Evolutionary conservation across 495 filamentous ascomycete genomes (phyloP), one percentile per base, ranked within the genome.

Genomic region (Penicillium samsonianum): DNA sequence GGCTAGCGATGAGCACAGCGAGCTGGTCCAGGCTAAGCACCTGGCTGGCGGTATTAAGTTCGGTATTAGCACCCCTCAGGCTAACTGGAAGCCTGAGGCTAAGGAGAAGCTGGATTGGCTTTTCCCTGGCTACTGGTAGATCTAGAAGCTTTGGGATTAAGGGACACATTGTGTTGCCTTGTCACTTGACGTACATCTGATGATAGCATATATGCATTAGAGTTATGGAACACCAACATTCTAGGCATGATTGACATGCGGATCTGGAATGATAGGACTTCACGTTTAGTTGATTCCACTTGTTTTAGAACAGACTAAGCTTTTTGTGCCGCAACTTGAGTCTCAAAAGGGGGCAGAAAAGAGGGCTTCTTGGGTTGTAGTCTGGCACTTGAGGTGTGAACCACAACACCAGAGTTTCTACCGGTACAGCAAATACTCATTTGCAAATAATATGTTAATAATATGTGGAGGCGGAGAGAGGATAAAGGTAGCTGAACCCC

Each of bases 1-100:
- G 65, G 84, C 82, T 49, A 83, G 87, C 63, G 82, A 89, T 53
- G 87, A 91, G 65, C 81, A 92, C 75, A 77, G 67, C 52, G 87
- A 89, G n/a, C 71, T 92, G 54, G 84, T 97, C 19, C 71, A 80
- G 58, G 92, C 86, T n/a, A 91, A 89, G 80, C 77, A 80, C 58
- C 59, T 77, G 14, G 73, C 68, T 56, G 75, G 76, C 7, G 67
- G 69, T 19, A 73, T 89, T 62, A 86, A 87, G 73, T 90, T 89
- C 53, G 76, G 77, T 19, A 57, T 80, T 60, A 90, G 86, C 74
- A 91, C 89, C 41, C 82, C 87, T 57, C 80, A 80, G 53, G 76
- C 80, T 14, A 81, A 87, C 44, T 80, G 87, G 63, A 78, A 77
- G 38, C 77, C 79, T 1, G 87, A 89, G 71, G 84, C 82, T 8